Conservation (phyloP, 2,329 filamentous ascomycete species). For the Aspergillus japonicus region DNA sequence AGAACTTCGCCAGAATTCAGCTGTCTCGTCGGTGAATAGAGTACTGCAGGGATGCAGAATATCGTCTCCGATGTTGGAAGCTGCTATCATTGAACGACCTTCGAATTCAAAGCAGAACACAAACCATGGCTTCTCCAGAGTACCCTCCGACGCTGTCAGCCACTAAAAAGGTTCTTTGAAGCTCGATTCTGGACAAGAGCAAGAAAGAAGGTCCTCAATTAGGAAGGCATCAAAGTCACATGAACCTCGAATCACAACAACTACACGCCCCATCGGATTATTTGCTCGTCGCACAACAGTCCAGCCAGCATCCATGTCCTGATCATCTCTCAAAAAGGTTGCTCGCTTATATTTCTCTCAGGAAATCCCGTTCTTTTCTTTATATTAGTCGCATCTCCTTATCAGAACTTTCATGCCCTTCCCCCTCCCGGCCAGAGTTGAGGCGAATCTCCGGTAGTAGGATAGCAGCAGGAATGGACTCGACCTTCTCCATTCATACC, state of each 20-base stretch:
- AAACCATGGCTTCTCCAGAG: not conserved
- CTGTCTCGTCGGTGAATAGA: not conserved
- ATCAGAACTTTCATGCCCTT: not conserved
- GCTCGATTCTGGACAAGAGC: not conserved
- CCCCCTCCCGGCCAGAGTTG: not conserved
- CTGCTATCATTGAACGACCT: not conserved
- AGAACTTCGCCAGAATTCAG: too few relatives aligned
- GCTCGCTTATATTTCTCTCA: not conserved
- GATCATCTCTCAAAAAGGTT: not conserved
- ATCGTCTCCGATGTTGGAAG: not conserved
- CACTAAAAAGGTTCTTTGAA: not conserved
- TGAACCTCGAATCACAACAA: conserved; percentile 1
- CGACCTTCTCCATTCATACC: not conserved
- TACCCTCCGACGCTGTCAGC: not conserved
- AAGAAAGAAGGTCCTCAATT: not conserved
- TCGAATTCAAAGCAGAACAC: not conserved
- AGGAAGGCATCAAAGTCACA: not conserved
- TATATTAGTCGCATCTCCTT: not conserved
- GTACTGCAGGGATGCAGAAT: not conserved
- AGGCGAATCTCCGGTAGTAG: not conserved
- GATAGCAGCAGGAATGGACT: not conserved
- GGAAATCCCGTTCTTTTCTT: not conserved
- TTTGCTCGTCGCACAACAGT: not conserved
- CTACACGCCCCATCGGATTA: not conserved
- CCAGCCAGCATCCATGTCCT: not conserved